phyloP scores from a whole-genome alignment of 306 rosid species.

The barrel medic (Medicago truncatula) region MtrunA17r5.0-ANR NC_053047.1:11932501-11933000 shows the following conservation, averaged over 20 bases:
- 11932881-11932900: constrained; percentile 84
- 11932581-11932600: background rate
- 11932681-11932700: constrained; percentile 67
- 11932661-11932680: constrained; percentile 81
- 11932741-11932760: constrained; percentile 42
- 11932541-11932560: constrained; percentile 59
- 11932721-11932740: constrained; percentile 34
- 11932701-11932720: constrained; percentile 38
- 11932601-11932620: constrained; percentile 45
- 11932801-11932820: constrained; percentile 78
- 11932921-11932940: constrained; percentile 80
- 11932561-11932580: background rate
- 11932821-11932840: constrained; percentile 86
- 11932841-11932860: constrained; percentile 83
- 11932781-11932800: constrained; percentile 75
- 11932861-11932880: constrained; percentile 76
- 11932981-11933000: constrained; percentile 71
- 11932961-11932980: constrained; percentile 68
- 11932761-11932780: constrained; percentile 72
- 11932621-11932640: constrained; percentile 61
- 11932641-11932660: constrained; percentile 83
- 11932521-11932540: constrained; percentile 67
- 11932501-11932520: constrained; percentile 37
- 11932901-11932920: constrained; percentile 95
- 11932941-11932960: constrained; percentile 62